A percentile compares a stretch with the other conserved stretches of the same genome.
Conservation (phyloP, 306 rosid species). For the Albizia julibrissin region DNA sequence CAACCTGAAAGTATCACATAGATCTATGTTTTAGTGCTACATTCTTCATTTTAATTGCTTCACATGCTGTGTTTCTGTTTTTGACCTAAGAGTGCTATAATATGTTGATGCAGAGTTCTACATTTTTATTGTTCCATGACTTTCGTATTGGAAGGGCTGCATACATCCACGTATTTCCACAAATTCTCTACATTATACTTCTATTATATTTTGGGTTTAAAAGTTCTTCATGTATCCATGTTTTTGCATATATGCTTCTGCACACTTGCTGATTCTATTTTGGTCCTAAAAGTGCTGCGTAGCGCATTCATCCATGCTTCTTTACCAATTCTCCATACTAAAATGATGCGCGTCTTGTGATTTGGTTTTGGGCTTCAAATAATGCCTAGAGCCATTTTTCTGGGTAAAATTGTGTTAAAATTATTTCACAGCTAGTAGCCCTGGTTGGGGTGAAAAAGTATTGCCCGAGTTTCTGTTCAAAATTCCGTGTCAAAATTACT, state of each 20-base stretch:
- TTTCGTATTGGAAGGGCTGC: neutral
- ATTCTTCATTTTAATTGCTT: no score
- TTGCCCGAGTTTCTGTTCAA: neutral
- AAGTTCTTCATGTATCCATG: neutral
- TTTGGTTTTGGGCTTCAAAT: neutral
- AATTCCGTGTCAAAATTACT: neutral
- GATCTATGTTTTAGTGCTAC: no score
- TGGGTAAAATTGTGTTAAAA: neutral
- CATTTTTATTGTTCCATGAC: neutral
- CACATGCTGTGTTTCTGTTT: no score
- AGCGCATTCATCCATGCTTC: neutral
- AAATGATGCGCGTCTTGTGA: neutral
- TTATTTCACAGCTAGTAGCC: neutral
- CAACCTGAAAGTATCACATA: no score
- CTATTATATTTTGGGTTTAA: neutral
- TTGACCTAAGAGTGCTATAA: neutral
- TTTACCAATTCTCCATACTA: neutral
- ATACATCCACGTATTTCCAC: neutral
- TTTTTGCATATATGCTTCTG: neutral
- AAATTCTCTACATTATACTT: neutral
- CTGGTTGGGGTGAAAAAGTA: neutral
- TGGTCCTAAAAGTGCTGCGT: neutral
- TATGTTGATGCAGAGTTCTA: neutral
- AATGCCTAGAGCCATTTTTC: neutral
- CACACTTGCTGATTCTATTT: neutral